Conservation (phyloP, 345 rosid species). For the Citropsis articulata region DNA sequence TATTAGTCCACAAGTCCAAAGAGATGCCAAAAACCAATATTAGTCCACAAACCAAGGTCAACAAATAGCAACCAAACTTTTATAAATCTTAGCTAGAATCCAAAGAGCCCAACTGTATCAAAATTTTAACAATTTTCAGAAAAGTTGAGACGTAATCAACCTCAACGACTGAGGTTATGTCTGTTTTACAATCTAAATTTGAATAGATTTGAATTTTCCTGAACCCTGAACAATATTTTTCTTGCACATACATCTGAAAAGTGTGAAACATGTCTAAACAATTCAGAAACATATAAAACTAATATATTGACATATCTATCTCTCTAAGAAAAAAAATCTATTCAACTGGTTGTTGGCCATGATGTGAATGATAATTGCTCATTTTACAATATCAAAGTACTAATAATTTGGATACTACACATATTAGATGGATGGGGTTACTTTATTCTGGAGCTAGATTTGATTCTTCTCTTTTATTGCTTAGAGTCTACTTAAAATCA, state of each 20-base stretch:
- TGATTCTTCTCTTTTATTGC: not conserved
- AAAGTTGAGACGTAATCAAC: no score
- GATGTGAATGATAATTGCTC: not conserved
- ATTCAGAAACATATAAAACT: not conserved
- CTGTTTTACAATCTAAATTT: no score
- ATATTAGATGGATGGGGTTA: not conserved
- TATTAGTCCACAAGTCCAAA: not conserved
- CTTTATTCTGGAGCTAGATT: not conserved
- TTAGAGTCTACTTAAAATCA: not conserved
- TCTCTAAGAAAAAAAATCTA: no score
- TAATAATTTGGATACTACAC: not conserved
- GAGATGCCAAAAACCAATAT: not conserved
- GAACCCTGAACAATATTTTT: not conserved
- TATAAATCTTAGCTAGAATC: not conserved
- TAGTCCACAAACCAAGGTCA: not conserved
- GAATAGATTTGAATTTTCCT: not conserved
- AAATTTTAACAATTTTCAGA: no score
- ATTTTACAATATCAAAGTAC: not conserved
- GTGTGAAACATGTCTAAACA: not conserved
- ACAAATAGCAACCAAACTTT: not conserved
- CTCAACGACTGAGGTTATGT: no score
- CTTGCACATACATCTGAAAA: not conserved
- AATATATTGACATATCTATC: no score
- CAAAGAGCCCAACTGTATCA: not conserved
- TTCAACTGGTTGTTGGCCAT: no score